These are phyloP conservation scores for Isabelozyma rhagii DNA, from an alignment of 805 yeast genomes.

Conservation along the genomic window DNA sequence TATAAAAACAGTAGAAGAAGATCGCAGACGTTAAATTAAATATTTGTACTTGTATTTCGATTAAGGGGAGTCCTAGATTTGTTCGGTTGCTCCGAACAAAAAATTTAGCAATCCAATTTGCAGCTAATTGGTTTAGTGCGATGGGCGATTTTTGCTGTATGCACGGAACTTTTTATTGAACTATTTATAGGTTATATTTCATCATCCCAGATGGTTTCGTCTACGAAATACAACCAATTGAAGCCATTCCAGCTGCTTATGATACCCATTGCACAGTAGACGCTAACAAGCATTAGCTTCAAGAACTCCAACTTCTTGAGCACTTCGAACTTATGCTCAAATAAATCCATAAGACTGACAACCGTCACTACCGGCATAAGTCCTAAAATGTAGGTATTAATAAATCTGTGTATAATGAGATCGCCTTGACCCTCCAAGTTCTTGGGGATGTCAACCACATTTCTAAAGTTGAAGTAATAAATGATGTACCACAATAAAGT, in stretches of 20 bases:
- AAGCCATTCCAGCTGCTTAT: conserved; percentile 84
- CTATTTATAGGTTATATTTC: conserved; percentile 2
- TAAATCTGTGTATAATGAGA: conserved; percentile 62
- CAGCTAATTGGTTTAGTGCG: neutral
- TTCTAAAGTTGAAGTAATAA: conserved; percentile 67
- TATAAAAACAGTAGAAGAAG: neutral
- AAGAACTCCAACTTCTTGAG: conserved; percentile 67
- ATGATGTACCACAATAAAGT: conserved; percentile 85
- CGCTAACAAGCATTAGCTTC: conserved; percentile 76
- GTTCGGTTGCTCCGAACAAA: neutral
- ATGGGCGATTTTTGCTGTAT: neutral
- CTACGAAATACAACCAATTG: conserved; percentile 84
- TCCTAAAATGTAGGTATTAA: conserved; percentile 63
- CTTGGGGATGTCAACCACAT: conserved; percentile 60
- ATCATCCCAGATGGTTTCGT: conserved; percentile 63
- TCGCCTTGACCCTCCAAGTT: conserved; percentile 16
- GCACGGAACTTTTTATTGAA: neutral
- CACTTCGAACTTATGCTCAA: conserved; percentile 51
- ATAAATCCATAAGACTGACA: conserved; percentile 44
- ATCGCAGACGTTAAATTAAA: too few species aligned
- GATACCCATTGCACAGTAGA: conserved; percentile 84
- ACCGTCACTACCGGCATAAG: conserved; percentile 59
- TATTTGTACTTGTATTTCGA: too few species aligned
- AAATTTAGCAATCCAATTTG: neutral
- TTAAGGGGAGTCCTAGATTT: neutral